Conservation (phyloP, 2,329 filamentous ascomycete genomes). For the Beauveria sp. region DNA sequence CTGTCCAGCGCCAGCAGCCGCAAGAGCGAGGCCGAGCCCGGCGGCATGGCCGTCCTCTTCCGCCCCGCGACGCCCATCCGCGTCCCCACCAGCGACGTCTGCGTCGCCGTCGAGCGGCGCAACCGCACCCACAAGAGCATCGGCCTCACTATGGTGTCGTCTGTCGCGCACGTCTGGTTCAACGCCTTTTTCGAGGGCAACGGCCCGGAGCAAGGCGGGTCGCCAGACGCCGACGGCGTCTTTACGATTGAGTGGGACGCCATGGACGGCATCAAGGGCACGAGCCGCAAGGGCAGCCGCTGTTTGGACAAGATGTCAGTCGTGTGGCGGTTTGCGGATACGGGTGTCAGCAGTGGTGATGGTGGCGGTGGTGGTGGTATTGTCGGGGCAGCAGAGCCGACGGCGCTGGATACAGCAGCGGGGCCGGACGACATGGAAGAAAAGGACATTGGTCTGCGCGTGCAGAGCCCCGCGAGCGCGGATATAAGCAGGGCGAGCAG, state of each 20-base stretch:
- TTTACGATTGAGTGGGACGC: slow-evolving; percentile 53
- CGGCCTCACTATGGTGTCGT: slow-evolving; percentile 82
- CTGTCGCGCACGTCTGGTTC: slow-evolving; percentile 94
- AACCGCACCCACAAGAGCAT: slow-evolving; percentile 71
- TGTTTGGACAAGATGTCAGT: slow-evolving; percentile 78
- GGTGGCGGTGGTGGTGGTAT: slow-evolving; percentile 33
- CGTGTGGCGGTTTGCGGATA: slow-evolving; percentile 59
- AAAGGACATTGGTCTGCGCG: slow-evolving; percentile 62
- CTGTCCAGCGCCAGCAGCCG: not conserved
- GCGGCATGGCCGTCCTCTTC: slow-evolving; percentile 70
- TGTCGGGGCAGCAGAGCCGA: slow-evolving; percentile 16
- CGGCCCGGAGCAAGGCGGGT: slow-evolving; percentile 60
- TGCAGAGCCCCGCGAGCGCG: slow-evolving; percentile 55
- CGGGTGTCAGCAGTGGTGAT: too few relatives aligned
- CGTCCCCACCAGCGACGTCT: slow-evolving; percentile 76
- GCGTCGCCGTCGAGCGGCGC: slow-evolving; percentile 80
- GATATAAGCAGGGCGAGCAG: slow-evolving; percentile 68
- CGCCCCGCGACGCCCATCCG: slow-evolving; percentile 61
- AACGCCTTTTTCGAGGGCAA: slow-evolving; percentile 87
- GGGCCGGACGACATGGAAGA: slow-evolving; percentile 43
- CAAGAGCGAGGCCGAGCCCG: slow-evolving; percentile 39
- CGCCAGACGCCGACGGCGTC: slow-evolving; percentile 57
- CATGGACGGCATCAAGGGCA: slow-evolving; percentile 94
- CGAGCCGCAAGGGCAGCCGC: slow-evolving; percentile 68
- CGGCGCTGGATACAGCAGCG: slow-evolving; percentile 21